phyloP scores from a whole-genome alignment of 23 red algal genomes.

The Agarophyton chilense region DNA sequence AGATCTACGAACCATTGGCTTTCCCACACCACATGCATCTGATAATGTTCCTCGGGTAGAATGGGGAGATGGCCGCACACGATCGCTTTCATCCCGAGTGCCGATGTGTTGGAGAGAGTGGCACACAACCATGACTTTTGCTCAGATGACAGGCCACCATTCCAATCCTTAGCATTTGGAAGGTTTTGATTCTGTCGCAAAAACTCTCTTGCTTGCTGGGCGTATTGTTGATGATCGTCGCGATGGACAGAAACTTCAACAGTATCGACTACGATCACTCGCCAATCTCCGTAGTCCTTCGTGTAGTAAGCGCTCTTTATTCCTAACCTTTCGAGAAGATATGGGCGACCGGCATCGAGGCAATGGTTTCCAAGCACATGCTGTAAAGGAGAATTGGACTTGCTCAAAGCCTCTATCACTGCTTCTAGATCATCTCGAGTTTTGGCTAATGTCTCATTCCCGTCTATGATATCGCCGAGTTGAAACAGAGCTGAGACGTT shows the following conservation, averaged over 20 bases:
- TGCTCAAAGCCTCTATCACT: conserved; percentile 25
- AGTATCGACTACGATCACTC: conserved; percentile 77
- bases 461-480: conserved; percentile 85
- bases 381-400: conserved; percentile 4
- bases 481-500: conserved; percentile 44
- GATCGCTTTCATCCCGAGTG: conserved; percentile 35
- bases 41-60: background rate
- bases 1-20: conserved; percentile 20
- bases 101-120: conserved; percentile 1
- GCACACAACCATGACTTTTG: conserved; percentile 65
- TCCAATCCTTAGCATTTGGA: conserved; percentile 66
- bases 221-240: background rate
- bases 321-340: conserved; percentile 13
- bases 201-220: conserved; percentile 31
- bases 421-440: conserved; percentile 31
- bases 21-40: conserved; percentile 58
- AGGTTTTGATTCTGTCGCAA: conserved; percentile 17
- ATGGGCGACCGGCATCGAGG: conserved; percentile 26
- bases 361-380: conserved; percentile 90
- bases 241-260: conserved; percentile 52
- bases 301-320: conserved; percentile 42
- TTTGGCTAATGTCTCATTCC: conserved; percentile 24
- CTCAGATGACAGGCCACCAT: conserved; percentile 45
- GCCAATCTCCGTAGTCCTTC: conserved; percentile 63
- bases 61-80: conserved; percentile 74